Conservation (phyloP, 371 early-diverging fungal genomes). For the Mortierella sp. region DNA sequence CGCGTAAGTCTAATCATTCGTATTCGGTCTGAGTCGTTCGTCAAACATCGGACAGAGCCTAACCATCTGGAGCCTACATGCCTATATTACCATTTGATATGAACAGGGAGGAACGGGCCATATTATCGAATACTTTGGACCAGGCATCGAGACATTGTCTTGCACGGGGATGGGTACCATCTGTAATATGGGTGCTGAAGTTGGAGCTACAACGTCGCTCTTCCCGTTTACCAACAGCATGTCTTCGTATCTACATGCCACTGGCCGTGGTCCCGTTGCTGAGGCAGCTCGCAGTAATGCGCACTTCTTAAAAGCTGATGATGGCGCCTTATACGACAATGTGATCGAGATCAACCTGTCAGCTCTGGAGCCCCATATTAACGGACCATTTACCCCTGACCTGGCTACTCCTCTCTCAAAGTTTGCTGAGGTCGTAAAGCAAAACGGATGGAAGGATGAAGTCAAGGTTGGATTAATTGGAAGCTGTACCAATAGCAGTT, state of each 20-base stretch:
- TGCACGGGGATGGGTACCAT: slow-evolving; percentile 97
- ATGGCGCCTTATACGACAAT: slow-evolving; percentile 79
- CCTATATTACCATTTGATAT: neutral
- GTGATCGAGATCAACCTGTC: slow-evolving; percentile 92
- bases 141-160: slow-evolving; percentile 84
- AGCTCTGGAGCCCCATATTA: slow-evolving; percentile 93
- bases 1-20: slow-evolving; percentile 64
- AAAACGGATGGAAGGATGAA: slow-evolving; percentile 91
- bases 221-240: slow-evolving; percentile 88
- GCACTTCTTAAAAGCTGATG: slow-evolving; percentile 69
- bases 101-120: slow-evolving; percentile 88
- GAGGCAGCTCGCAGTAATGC: slow-evolving; percentile 71
- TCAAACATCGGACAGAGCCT: neutral
- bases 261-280: slow-evolving; percentile 78
- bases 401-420: slow-evolving; percentile 88
- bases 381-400: slow-evolving; percentile 98
- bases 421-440: slow-evolving; percentile 77
- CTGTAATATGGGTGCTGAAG: slow-evolving; percentile 96
- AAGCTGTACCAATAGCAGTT: slow-evolving; percentile 95
- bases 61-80: too few relatives aligned
- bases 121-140: slow-evolving; percentile 94
- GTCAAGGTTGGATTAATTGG: slow-evolving; percentile 93
- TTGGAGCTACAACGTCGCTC: slow-evolving; percentile 93
- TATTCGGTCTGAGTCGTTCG: too few relatives aligned
- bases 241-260: slow-evolving; percentile 83